Percentiles rank a stretch among this genome's conserved stretches.
These are phyloP conservation scores for Phyllosticta citribraziliensis DNA, from an alignment of 2,329 filamentous ascomycete genomes.

Conservation along the genomic window DNA sequence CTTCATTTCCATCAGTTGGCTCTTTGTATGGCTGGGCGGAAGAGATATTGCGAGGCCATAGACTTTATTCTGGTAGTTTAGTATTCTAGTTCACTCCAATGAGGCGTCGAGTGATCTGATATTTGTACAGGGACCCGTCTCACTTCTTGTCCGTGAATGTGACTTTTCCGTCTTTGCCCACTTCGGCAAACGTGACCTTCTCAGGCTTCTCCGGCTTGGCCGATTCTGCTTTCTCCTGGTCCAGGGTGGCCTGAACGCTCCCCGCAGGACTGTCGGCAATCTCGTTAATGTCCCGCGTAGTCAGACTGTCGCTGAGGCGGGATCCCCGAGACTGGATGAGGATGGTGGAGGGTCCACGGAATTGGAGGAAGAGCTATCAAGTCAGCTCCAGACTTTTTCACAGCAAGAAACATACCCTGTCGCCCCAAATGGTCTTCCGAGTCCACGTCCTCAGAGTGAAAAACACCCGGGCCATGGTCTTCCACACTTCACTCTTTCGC, in stretches of 20 bases:
- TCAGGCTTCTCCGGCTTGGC: background rate
- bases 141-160: constrained; percentile 6
- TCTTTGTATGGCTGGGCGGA: constrained; percentile 1
- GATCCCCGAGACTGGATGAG: constrained; percentile 82
- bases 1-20: constrained; percentile 18
- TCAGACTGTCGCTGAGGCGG: constrained; percentile 67
- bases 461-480: constrained; percentile 51
- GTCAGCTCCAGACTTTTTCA: constrained; percentile 13
- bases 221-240: constrained; percentile 9
- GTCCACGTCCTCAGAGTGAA: constrained; percentile 66
- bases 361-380: constrained; percentile 69
- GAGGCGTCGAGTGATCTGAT: background rate
- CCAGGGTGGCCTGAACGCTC: constrained; percentile 47
- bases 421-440: constrained; percentile 82
- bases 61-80: background rate
- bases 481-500: constrained; percentile 64
- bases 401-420: constrained; percentile 48
- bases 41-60: constrained; percentile 5
- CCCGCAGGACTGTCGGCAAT: constrained; percentile 76
- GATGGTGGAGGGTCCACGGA: constrained; percentile 76
- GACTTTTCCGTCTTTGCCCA: constrained; percentile 10
- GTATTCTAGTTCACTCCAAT: background rate
- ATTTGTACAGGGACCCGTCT: background rate
- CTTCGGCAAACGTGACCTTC: constrained; percentile 5
- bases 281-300: constrained; percentile 73